A percentile compares a stretch with the other conserved stretches of the same genome.
phyloP scores from a whole-genome alignment of 2,329 filamentous ascomycete species.

The Colletotrichum tofieldiae region DNA sequence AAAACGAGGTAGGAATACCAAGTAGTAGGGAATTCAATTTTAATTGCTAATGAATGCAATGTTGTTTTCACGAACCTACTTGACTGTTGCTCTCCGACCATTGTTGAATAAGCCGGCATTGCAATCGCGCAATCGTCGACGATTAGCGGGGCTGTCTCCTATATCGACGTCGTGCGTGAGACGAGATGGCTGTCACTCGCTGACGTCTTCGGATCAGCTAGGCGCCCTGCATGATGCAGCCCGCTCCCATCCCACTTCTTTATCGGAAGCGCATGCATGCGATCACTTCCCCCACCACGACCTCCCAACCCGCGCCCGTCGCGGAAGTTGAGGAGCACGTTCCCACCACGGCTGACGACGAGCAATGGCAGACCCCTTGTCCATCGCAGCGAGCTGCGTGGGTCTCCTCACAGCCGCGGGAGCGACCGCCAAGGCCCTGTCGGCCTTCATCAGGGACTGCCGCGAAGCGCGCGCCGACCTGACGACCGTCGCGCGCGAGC shows the following conservation, averaged over 20 bases:
- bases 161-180: background rate
- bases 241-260: background rate
- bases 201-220: background rate
- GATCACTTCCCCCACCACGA: background rate
- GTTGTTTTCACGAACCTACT: no score
- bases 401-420: background rate
- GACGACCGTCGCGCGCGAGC: background rate
- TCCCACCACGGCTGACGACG: background rate
- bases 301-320: no score
- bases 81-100: no score
- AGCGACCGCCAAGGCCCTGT: background rate
- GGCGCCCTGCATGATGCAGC: background rate
- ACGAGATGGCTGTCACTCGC: background rate
- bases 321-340: no score
- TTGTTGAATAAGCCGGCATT: no score
- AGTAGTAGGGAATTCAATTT: no score
- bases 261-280: background rate
- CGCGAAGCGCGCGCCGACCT: background rate
- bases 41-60: no score
- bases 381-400: conserved; percentile 1
- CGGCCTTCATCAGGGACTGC: background rate
- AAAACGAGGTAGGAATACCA: background rate
- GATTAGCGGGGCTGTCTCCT: no score
- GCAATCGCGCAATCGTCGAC: background rate
- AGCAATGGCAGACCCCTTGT: background rate